Conservation (phyloP, 352 stramenopile genomes). For the Globisporangium apiculatum region DNA sequence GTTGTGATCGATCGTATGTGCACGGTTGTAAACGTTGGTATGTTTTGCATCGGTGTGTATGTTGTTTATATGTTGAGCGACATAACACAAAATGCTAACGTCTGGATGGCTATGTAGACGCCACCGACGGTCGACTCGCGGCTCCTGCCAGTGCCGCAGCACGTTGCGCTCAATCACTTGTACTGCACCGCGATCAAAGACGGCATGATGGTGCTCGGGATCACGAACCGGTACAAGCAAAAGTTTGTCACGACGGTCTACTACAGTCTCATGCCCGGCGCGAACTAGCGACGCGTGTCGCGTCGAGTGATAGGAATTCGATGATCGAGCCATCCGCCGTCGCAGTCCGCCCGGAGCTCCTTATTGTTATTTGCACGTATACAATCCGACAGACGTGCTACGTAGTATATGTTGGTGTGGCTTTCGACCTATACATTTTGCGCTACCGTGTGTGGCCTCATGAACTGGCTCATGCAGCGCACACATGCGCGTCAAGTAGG, state of each 20-base stretch:
- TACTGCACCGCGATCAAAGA: slow-evolving; percentile 99
- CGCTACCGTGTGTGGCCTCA: no score
- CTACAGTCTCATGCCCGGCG: slow-evolving; percentile 91
- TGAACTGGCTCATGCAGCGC: no score
- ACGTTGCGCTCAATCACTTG: slow-evolving; percentile 99
- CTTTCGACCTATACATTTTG: no score
- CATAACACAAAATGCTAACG: background rate
- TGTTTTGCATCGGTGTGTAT: background rate
- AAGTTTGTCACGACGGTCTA: slow-evolving; percentile 99
- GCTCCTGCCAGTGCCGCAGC: slow-evolving; percentile 95
- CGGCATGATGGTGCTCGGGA: slow-evolving; percentile 99
- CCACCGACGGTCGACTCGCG: slow-evolving; percentile 93
- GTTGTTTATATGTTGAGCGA: background rate
- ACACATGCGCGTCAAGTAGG: no score
- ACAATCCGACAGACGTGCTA: no score
- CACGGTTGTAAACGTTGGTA: background rate
- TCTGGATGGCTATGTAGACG: slow-evolving; percentile 30
- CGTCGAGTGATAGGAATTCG: no score
- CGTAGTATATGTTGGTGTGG: no score
- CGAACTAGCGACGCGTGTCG: slow-evolving; percentile 31
- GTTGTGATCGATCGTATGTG: slow-evolving; percentile 2
- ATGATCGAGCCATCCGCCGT: no score
- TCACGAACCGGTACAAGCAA: slow-evolving; percentile 96
- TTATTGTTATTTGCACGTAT: no score
- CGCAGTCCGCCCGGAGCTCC: no score